Conservation (phyloP, 2,329 filamentous ascomycete genomes). For the Monosporascus sp. region DNA sequence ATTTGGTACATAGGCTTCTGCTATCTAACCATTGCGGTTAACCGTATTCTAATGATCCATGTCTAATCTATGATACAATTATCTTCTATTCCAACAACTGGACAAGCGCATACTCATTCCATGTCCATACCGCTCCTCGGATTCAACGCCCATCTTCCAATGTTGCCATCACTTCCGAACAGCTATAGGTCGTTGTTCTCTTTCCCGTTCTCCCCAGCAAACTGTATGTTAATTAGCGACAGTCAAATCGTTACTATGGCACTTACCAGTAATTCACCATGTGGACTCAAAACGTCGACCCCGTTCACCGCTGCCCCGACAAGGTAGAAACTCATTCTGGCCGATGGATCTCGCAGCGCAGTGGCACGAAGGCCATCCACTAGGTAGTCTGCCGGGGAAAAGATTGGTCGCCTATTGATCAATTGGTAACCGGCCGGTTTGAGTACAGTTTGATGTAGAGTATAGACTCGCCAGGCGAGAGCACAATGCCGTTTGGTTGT, state of each 20-base stretch:
- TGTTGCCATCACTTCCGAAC: not conserved
- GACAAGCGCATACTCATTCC: not conserved
- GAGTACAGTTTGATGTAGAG: not conserved
- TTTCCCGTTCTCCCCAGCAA: not conserved
- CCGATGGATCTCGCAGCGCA: not conserved
- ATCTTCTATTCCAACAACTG: no score
- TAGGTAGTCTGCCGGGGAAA: not conserved
- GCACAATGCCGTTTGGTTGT: not conserved
- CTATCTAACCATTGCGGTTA: not conserved
- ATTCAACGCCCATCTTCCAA: not conserved
- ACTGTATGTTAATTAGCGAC: conserved; percentile 8
- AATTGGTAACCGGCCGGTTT: not conserved
- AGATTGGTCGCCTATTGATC: not conserved
- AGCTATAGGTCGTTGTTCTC: not conserved
- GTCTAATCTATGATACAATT: no score
- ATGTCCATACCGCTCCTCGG: not conserved
- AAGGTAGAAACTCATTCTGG: not conserved
- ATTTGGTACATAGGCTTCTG: not conserved
- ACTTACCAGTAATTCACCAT: not conserved
- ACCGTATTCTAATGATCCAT: no score
- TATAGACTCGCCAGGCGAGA: not conserved
- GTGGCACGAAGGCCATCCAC: not conserved
- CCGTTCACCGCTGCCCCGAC: not conserved
- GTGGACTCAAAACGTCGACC: not conserved
- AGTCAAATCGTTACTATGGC: not conserved